These are phyloP conservation scores for Melaleuca quinquenervia DNA, from an alignment of 345 rosid species.

Conservation along the genomic window DNA sequence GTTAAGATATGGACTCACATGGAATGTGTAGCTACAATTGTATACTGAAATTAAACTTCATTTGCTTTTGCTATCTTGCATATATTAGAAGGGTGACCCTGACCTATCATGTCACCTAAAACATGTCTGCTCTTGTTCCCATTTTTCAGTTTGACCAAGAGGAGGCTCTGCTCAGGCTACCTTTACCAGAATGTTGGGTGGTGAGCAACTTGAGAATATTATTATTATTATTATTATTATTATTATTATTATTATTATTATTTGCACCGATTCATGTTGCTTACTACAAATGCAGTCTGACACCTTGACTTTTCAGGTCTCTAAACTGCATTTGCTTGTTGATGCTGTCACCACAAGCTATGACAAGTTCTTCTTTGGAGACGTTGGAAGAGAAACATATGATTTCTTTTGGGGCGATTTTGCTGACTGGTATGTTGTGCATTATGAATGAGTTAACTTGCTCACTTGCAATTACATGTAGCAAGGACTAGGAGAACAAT, in stretches of 20 bases:
- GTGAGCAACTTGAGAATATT: constrained; percentile 25
- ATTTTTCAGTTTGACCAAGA: constrained; percentile 60
- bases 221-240: background rate
- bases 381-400: constrained; percentile 85
- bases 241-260: background rate
- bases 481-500: background rate
- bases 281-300: background rate
- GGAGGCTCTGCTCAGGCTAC: constrained; percentile 45
- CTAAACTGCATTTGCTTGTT: constrained; percentile 81
- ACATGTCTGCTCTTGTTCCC: background rate
- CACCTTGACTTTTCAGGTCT: constrained; percentile 40
- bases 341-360: constrained; percentile 76
- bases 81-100: background rate
- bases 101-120: background rate
- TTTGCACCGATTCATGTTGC: background rate
- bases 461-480: background rate
- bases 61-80: background rate
- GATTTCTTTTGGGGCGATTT: constrained; percentile 98
- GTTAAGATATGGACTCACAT: background rate
- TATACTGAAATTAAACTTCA: background rate
- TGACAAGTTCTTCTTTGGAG: constrained; percentile 84
- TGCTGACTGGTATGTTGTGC: constrained; percentile 70
- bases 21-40: background rate
- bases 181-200: constrained; percentile 95
- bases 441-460: background rate